These are phyloP conservation scores for Copromyces sp. DNA, from an alignment of 495 filamentous ascomycete species.

Conservation along the genomic window DNA sequence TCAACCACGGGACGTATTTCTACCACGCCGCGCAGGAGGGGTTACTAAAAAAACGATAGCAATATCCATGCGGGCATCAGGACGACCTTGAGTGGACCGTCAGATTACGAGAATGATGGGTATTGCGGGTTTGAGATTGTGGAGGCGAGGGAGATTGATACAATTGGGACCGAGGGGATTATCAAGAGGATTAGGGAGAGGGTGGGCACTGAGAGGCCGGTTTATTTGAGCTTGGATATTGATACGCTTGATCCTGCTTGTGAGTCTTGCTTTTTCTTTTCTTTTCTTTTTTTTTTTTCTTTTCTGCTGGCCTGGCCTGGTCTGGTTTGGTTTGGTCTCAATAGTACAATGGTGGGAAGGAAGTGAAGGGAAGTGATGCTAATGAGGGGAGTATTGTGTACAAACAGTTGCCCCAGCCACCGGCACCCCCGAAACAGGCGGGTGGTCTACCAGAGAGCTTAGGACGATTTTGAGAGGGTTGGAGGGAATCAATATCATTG, in stretches of 20 bases:
- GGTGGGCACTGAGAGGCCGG: slow-evolving; percentile 54
- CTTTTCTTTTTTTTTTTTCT: slow-evolving; percentile 10
- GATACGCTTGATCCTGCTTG: slow-evolving; percentile 62
- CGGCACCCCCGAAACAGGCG: slow-evolving; percentile 56
- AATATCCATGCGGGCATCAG: slow-evolving; percentile 69
- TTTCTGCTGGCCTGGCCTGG: neutral
- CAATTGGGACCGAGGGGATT: slow-evolving; percentile 49
- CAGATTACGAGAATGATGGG: slow-evolving; percentile 61
- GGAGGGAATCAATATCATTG: slow-evolving; percentile 61
- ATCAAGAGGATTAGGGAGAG: slow-evolving; percentile 31
- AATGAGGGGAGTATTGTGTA: neutral
- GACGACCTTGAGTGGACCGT: slow-evolving; percentile 59
- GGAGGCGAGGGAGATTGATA: slow-evolving; percentile 64
- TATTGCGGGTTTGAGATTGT: slow-evolving; percentile 63
- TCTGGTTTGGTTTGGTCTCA: too few species aligned
- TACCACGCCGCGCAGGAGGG: slow-evolving; percentile 71
- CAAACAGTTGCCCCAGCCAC: slow-evolving; percentile 16
- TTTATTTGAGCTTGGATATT: slow-evolving; percentile 69
- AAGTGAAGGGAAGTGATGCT: neutral
- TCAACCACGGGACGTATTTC: slow-evolving; percentile 85
- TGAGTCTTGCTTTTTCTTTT: slow-evolving; percentile 2
- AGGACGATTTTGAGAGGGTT: slow-evolving; percentile 62
- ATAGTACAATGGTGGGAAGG: neutral
- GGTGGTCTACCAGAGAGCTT: slow-evolving; percentile 67
- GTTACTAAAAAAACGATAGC: slow-evolving; percentile 58